These are phyloP conservation scores for Blastosporella zonata DNA, from an alignment of 1,284 basidiomycete species.

Conservation along the genomic window DNA sequence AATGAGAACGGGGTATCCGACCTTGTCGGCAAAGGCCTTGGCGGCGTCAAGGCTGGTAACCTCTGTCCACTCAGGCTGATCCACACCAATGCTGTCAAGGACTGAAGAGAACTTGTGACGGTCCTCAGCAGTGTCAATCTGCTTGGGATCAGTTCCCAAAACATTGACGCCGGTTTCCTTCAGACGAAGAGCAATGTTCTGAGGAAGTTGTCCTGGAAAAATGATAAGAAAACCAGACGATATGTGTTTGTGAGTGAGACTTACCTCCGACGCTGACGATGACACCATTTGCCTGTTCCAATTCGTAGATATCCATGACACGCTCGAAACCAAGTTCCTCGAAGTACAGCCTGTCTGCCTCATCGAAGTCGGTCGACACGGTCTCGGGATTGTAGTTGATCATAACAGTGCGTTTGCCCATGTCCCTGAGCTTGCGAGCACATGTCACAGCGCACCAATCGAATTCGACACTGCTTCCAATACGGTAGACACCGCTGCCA, in stretches of 20 bases:
- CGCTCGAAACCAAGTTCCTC: slow-evolving; percentile 97
- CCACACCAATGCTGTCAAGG: slow-evolving; percentile 92
- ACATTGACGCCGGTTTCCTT: slow-evolving; percentile 92
- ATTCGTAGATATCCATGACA: slow-evolving; percentile 99
- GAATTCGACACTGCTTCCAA: slow-evolving; percentile 98
- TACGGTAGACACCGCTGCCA: slow-evolving; percentile 98
- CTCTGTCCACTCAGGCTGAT: slow-evolving; percentile 97
- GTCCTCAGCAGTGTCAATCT: slow-evolving; percentile 98
- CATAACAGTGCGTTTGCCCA: slow-evolving; percentile 97
- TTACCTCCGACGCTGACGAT: slow-evolving; percentile 95
- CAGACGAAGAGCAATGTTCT: slow-evolving; percentile 97
- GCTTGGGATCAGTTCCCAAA: slow-evolving; percentile 92
- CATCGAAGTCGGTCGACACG: slow-evolving; percentile 98
- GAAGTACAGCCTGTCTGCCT: slow-evolving; percentile 98
- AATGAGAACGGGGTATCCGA: slow-evolving; percentile 92
- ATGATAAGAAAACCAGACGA: neutral
- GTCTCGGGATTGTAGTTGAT: slow-evolving; percentile 99
- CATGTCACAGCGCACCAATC: slow-evolving; percentile 99
- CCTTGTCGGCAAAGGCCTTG: slow-evolving; percentile 87
- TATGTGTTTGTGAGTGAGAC: slow-evolving; percentile 23
- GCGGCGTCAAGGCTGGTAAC: slow-evolving; percentile 87
- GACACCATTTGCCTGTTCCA: slow-evolving; percentile 90
- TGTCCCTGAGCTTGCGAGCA: slow-evolving; percentile 85
- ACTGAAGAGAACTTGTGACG: slow-evolving; percentile 99
- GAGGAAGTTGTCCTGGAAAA: slow-evolving; percentile 80